Evolutionary conservation across 371 early-diverging fungal genomes (phyloP), one percentile per base, ranked within the genome.

Genomic region (Haplosporangium sp.): DNA sequence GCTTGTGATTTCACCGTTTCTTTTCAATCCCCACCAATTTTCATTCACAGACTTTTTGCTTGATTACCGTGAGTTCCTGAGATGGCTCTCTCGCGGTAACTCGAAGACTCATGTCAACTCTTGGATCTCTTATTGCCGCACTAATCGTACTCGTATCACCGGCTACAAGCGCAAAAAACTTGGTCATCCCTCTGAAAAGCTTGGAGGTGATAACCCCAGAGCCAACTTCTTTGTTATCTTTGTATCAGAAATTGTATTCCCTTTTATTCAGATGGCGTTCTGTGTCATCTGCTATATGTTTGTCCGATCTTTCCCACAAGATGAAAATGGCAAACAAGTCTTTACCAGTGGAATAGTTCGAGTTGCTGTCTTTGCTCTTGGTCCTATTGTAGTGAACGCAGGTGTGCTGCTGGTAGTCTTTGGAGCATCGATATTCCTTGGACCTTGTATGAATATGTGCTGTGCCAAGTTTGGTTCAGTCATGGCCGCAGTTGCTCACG

Each of bases 1-100:
- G 1, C 77, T 95, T 45, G 83, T 90, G 61, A 76, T 95, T 35
- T 91, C 94, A 48, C 95, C 96, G 0, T 95, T 93, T 81, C 69
- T 95, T 27, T 95, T 94, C 83, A 95, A 95, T 71, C 95, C 95
- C 8, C 93, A 94, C 67, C 94, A 94, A 76, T 95, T 95, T 67
- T 85, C 90, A 5, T 84, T 91, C 45, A 84, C 86, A 0, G 94
- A 94, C 65, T 94, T 95, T 70, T 85, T 95, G 67, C 72, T 93
- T 7, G 96, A 95, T 69, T 95, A 95, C 74, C 89, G 90, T 40
- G 93, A 91, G 70, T 94, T 90, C 76, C 83, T 95, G 59, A 89
- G 92, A 40, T 95, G 95, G 94, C 84, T 95, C 66, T 94, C 94
- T 17, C 88, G 91, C 0, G 94, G 95, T 40, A 94, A 94, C 77